Conservation (phyloP, 2,329 filamentous ascomycete species). For the Talaromyces albobiverticillius region DNA sequence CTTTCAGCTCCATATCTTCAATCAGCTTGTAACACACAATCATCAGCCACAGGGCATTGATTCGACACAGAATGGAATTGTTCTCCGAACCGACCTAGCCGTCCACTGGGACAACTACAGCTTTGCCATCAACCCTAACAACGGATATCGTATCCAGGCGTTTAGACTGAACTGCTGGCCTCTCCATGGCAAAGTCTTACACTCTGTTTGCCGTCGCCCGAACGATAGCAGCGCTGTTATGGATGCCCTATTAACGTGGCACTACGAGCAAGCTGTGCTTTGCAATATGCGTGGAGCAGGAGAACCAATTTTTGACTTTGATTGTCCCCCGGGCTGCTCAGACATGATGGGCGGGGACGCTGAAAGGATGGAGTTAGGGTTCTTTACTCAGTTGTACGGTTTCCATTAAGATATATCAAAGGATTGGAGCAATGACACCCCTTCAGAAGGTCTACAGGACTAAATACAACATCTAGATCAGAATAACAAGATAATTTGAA, state of each 20-base stretch:
- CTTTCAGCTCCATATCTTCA: too few species aligned
- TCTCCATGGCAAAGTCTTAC: constrained; percentile 3
- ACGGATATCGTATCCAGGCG: constrained; percentile 9
- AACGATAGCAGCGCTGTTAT: constrained; percentile 2
- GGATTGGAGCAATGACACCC: too few species aligned
- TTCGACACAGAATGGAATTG: constrained; percentile 1
- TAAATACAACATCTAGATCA: too few species aligned
- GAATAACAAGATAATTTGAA: too few species aligned
- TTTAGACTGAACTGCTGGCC: background rate
- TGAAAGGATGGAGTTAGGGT: background rate
- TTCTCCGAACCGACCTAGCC: background rate
- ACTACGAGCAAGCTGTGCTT: constrained; percentile 16
- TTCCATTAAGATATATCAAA: too few species aligned
- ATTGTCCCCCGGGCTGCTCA: constrained; percentile 16
- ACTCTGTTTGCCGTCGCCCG: background rate
- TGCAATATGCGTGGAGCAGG: constrained; percentile 16
- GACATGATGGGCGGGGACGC: constrained; percentile 14
- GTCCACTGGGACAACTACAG: background rate
- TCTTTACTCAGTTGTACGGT: background rate
- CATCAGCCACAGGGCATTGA: background rate
- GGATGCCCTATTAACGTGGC: constrained; percentile 14
- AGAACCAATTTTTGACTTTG: constrained; percentile 16
- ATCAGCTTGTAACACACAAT: too few species aligned
- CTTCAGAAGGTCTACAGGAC: too few species aligned
- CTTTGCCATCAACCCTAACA: constrained; percentile 10